Base-by-base conservation (phyloP, 75 land plant genomes). In the Gnetum montanum region DNA sequence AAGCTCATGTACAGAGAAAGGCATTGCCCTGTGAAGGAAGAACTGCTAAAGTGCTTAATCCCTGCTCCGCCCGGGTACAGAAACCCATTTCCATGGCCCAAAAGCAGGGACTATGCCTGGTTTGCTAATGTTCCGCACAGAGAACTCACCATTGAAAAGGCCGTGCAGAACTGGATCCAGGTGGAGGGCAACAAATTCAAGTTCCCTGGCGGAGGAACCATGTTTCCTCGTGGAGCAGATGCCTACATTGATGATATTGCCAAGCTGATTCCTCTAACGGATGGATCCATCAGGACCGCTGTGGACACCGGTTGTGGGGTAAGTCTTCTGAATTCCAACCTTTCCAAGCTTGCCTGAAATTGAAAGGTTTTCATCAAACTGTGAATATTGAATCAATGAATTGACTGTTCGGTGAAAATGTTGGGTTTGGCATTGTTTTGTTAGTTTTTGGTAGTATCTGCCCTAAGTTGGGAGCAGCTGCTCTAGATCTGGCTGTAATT, bases 201-300 rank as follows among this genome's bases (percentile, higher is more conserved):
- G 43, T 80, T 80, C 44, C 84, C 84, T 25, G 84, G 84, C n/a
- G 84, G 84, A 13, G 84, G 84, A 6, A 81, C 84, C 28, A 79
- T 81, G 77, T 81, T 79, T 35, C 61, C 84, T 20, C 66, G 44
- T 6, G 84, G 84, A n/a, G 84, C 84, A 16, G 77, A 78, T 58
- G 67, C 83, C 27, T 81, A 78, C 54, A 81, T 81, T 35, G 73
- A 79, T 47, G 77, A 81, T 63, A 81, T 81, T 34, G 48, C 49
- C 56, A 60, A 38, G 22, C 63, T 81, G 35, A 73, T 81, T 46
- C 59, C 73, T 25, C 30, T 81, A 2, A 57, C 66, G 11, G 66
- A 65, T 64, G 83, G 84, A 3, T 46, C 68, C 4, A 69, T 81
- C 54, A 76, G 84, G 49, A 81, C 83, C 45, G 84, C 83, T 2